Evolutionary conservation across 2,329 filamentous ascomycete genomes (phyloP).

Genomic region (Diaporthe nobilis): DNA sequence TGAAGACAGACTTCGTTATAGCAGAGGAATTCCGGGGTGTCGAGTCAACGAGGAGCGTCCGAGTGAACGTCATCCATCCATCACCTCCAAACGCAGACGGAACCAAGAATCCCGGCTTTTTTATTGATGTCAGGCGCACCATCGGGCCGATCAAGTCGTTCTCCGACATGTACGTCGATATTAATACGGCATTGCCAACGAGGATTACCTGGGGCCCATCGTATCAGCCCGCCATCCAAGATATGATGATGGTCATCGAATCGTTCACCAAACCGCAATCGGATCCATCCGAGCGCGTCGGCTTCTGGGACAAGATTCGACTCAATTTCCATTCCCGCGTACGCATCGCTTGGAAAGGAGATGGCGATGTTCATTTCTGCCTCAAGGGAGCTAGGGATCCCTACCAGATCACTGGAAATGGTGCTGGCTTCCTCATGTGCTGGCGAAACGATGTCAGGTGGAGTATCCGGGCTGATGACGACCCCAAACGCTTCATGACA

Average conservation of each 20-base stretch:
- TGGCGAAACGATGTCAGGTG: slow-evolving; percentile 95
- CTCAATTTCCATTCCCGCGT: slow-evolving; percentile 94
- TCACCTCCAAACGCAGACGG: slow-evolving; percentile 68
- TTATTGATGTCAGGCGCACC: slow-evolving; percentile 89
- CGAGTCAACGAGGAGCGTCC: slow-evolving; percentile 84
- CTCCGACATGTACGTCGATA: slow-evolving; percentile 90
- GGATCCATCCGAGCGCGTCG: slow-evolving; percentile 92
- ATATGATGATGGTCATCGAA: slow-evolving; percentile 99
- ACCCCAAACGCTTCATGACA: slow-evolving; percentile 94
- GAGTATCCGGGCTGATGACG: slow-evolving; percentile 86
- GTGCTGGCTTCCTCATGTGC: slow-evolving; percentile 97
- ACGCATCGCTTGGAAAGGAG: slow-evolving; percentile 91
- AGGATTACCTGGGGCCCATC: slow-evolving; percentile 97
- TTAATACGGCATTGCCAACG: slow-evolving; percentile 93
- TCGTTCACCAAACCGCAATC: slow-evolving; percentile 96
- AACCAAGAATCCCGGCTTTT: slow-evolving; percentile 76
- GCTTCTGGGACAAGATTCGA: slow-evolving; percentile 99
- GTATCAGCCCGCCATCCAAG: slow-evolving; percentile 97
- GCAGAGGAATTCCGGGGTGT: slow-evolving; percentile 91
- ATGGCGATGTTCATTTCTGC: slow-evolving; percentile 94
- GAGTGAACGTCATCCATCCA: slow-evolving; percentile 87
- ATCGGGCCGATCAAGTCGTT: slow-evolving; percentile 97
- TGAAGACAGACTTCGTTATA: slow-evolving; percentile 93
- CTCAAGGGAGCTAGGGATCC: slow-evolving; percentile 94
- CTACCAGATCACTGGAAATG: slow-evolving; percentile 91